These are phyloP conservation scores for Aschersonia sp. DNA, from an alignment of 2,329 filamentous ascomycete species.

Conservation along the genomic window DNA sequence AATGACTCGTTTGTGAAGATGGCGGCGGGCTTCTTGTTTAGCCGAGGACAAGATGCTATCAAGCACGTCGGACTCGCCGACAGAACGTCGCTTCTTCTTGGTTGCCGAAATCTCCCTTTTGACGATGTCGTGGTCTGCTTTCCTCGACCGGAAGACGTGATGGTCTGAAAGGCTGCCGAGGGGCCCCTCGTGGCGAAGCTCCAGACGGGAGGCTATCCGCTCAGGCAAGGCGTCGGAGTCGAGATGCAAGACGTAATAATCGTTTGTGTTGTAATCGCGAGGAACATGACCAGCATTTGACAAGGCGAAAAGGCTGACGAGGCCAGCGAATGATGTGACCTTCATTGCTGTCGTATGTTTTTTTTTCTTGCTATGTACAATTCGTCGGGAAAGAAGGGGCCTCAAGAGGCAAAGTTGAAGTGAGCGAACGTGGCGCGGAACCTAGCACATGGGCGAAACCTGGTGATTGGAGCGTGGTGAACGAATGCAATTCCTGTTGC, in stretches of 20 bases:
- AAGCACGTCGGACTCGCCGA: conserved; percentile 41
- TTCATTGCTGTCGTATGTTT: conserved; percentile 26
- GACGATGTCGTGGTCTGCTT: conserved; percentile 45
- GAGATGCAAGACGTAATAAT: conserved; percentile 90
- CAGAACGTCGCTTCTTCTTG: conserved; percentile 46
- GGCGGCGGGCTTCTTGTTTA: conserved; percentile 45
- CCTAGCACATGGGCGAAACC: not conserved
- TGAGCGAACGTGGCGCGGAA: too few relatives aligned
- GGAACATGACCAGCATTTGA: conserved; percentile 32
- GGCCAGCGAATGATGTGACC: conserved; percentile 34
- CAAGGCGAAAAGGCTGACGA: conserved; percentile 31
- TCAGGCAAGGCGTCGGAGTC: conserved; percentile 49
- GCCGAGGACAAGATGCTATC: conserved; percentile 65
- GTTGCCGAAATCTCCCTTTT: conserved; percentile 35
- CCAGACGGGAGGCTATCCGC: conserved; percentile 57
- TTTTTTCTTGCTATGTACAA: not conserved
- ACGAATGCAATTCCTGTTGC: not conserved
- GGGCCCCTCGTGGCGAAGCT: conserved; percentile 65
- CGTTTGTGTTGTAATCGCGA: conserved; percentile 64
- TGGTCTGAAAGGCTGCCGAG: conserved; percentile 68
- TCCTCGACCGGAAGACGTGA: conserved; percentile 69
- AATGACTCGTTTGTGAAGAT: conserved; percentile 36
- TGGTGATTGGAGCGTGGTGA: not conserved
- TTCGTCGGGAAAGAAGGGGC: not conserved
- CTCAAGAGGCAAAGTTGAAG: not conserved